Base-by-base conservation (phyloP, 164 flowering plant genomes). In the Stephania japonica region DNA sequence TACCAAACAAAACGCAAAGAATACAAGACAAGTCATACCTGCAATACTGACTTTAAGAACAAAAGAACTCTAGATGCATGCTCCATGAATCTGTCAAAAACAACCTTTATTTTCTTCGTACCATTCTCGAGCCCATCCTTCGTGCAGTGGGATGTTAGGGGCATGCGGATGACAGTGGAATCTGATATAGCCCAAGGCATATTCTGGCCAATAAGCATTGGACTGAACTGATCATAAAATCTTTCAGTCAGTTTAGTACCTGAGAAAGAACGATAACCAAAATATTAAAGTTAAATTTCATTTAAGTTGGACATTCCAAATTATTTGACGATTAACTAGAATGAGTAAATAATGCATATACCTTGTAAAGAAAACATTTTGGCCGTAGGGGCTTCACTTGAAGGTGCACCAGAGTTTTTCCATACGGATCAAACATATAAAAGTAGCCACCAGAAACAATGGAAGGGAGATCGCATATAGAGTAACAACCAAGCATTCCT, bases 341-440 rank as follows among this genome's bases (percentile, higher is more conserved):
- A 16, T 19, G 63, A 56, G n/a, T 19, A 7, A 56, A 21, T 5
- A 14, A 53, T 0, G 2, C 14, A 6, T 65, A 12, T 87, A 95
- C 99, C 99, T 75, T 70, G 84, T 82, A 95, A 84, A 68, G 98
- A 87, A 76, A 92, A 95, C 83, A 89, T 82, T 81, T 90, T 92
- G 70, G 90, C 97, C 42, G 89, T 84, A 68, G 98, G 91, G 67
- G 78, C 76, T 71, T 73, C 78, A 76, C 81, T 83, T 75, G 92
- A 83, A 44, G 97, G 84, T 26, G 75, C 77, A 72, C 85, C 70
- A 78, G 87, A n/a, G 87, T 91, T 77, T 84, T 74, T 68, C 99
- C 98, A 75, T 77, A 86, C 19, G 98, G 98, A 81, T 95, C 99
- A 84, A 95, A 93, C 75, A 93, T 84, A 79, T 93, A 95, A 69